Evolutionary conservation across 163 green algal genomes (phyloP), one percentile per base, ranked within the genome.

Genomic region (Scenedesmus sp.): DNA sequence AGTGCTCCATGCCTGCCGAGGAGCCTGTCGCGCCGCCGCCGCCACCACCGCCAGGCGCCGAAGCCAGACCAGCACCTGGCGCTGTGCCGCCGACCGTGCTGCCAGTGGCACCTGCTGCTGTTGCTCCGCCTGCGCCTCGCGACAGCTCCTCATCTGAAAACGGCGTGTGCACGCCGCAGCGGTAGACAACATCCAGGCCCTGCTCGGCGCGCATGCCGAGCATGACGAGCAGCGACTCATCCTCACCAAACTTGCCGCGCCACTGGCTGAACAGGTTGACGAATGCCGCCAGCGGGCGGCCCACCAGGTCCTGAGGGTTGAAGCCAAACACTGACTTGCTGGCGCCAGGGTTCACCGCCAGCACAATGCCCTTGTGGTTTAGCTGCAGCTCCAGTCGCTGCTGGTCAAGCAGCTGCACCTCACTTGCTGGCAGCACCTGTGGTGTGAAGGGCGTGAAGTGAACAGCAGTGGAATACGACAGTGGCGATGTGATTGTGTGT

Each of bases 281-380:
- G 12, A 92, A 85, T 20, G 92, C 76, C 18, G 89, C 87, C 79
- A 95, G 33, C 6, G 91, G 88, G 24, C 87, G 88, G 56, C 90
- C 90, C 3, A 94, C 42, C 30, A 94, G 78, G 37, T 86, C 87
- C 37, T 83, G 26, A 4, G 90, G 90, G 0, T 73, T 20, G 40
- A 94, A 94, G 13, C 91, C 92, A 82, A 95, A 95, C 43, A 94
- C 40, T 2, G 13, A 51, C 46, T 70, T 59, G 24, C 82, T 61
- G 65, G 83, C 83, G 72, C 42, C 78, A 16, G 51, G 35, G 83
- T 82, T 91, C 44, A 93, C 89, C 6, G 59, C 42, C 30, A 90
- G n/a, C 65, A 95, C 90, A n/a, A 84, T 61, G 73, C 93, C 93
- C 37, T 88, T 56, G 61, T 93, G 82, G 78, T 92, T 87, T 22